Base-by-base conservation (phyloP, 305 asterid genomes). In the Plantago coronopus region DNA sequence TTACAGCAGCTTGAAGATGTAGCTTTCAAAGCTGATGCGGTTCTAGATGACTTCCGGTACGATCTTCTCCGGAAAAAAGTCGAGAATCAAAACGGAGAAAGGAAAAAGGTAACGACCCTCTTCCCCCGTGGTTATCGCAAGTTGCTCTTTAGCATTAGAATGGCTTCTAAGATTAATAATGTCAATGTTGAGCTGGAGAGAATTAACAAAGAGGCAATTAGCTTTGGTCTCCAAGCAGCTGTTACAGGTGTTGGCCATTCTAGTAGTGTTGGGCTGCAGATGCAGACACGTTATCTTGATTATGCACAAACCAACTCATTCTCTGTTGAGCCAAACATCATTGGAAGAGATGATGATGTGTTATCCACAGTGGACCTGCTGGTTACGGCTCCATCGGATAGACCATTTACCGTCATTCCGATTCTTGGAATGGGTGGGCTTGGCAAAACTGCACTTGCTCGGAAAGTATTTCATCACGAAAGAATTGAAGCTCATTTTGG, bases 381-480 rank as follows among this genome's bases (percentile, higher is more conserved):
- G 19, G 12, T 38, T 8, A 21, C 18, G 5, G 18, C 15, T 40
- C 31, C 62, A 11, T 0, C 15, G 2, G 23, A 58, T 0, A 18
- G 48, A 27, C 8, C 17, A 2, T 12, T 71, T 19, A 54, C 69
- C 8, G 58, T 72, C 16, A 17, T 69, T 49, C 51, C 78, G 6
- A 48, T 78, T 44, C 56, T 61, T 0, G 83, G 80, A 8, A 78
- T 75, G 74, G 83, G 76, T 4, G 79, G 83, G 0, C 13, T 61
- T 20, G 83, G 83, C 7, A 78, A 78, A 63, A 72, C 81, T 5
- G 75, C 78, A n/a, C 8, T 78, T 15, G 76, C 76, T 29, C 50
- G 63, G 54, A 17, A 29, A 19, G 71, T 78, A 7, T 72, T 46
- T 31, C 12, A 66, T 17, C 7, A 69, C 64, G n/a, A 29, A 11